These are phyloP conservation scores for Solanum chiquidenum DNA, from an alignment of 257 asterid genomes.

Conservation along the genomic window DNA sequence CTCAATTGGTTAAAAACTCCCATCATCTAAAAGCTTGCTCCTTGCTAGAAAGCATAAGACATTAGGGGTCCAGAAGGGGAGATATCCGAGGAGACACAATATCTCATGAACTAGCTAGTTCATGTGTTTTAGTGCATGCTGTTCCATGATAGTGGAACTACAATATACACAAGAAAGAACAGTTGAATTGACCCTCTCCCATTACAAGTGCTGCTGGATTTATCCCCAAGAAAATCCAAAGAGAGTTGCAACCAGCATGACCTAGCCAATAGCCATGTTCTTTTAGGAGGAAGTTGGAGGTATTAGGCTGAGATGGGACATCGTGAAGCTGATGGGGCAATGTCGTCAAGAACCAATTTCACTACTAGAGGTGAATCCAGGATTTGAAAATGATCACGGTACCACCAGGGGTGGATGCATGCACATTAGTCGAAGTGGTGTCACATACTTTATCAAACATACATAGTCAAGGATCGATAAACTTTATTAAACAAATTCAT, in stretches of 20 bases:
- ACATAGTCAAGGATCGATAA: no score
- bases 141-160: background rate
- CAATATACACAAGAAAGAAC: slow-evolving; percentile 1
- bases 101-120: background rate
- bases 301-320: background rate
- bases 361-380: background rate
- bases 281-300: background rate
- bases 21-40: background rate
- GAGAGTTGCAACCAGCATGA: background rate
- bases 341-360: background rate
- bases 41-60: background rate
- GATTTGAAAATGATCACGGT: background rate
- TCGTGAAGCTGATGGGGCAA: background rate
- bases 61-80: background rate
- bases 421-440: background rate
- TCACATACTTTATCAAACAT: background rate
- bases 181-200: slow-evolving; percentile 7
- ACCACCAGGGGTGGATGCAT: background rate
- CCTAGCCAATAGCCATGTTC: background rate
- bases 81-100: background rate
- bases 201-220: background rate
- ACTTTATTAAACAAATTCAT: no score
- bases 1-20: background rate
- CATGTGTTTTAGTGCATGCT: background rate
- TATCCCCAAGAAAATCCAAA: background rate